Evolutionary conservation across 2,329 filamentous ascomycete species (phyloP), one percentile per base, ranked within the genome.

Genomic region (Herpomyces periplanetae): DNA sequence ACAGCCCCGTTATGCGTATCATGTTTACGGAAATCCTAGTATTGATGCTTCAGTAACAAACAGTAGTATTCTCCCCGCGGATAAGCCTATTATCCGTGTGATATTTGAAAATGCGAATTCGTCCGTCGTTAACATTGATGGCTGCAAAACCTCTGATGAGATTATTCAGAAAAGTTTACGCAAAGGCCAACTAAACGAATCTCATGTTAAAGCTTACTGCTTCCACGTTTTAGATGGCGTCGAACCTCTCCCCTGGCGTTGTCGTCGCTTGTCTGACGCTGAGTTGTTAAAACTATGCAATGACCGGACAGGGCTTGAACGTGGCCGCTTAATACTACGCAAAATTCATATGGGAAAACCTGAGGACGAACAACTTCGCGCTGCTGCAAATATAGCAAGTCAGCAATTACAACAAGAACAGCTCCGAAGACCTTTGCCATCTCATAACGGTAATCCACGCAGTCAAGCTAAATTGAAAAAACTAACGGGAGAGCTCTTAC

Each of bases 281-380:
- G 80, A 96, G 35, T 44, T 96, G 5, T 65, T 80, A 49, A 59
- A 68, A 24, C 66, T 91, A 21, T 84, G 84, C 38, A 71, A 69
- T 31, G 71, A 87, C 29, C 53, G 61, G 26, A 63, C 57, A 24
- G 56, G 71, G 20, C 62, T 68, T 2, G 80, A 96, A 37, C 54
- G 80, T 24, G 80, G 80, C 27, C 58, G 80, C 10, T 46, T 96
- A 15, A 91, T 96, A 25, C 45, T 96, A 8, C 50, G 75, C 24
- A 75, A 80, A 32, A 73, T 87, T n/a, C 69, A 80, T 24, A 61
- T 66, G 10, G 75, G 71, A 8, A 69, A 84, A 32, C 80, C 80
- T 1, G 69, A 75, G 17, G 53, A 63, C 19, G 56, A 73, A 7
- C 80, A 96, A 39, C 47, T 91, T 20, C 58, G 69, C 30, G 54